Evolutionary conservation across 495 filamentous ascomycete genomes (phyloP).

Genomic region (Penicillium samsonianum): DNA sequence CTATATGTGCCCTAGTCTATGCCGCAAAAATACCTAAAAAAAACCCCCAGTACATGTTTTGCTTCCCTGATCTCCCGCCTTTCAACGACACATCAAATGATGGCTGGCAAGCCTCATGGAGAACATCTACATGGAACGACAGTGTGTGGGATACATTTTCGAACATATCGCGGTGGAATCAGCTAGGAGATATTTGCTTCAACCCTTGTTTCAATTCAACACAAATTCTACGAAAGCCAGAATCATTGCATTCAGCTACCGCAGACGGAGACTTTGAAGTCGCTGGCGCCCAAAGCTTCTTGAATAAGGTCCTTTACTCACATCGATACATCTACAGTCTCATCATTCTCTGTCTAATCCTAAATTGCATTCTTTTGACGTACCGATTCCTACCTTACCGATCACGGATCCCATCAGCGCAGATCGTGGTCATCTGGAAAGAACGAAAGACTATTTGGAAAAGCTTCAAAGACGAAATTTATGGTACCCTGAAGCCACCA

Average conservation of each 20-base stretch:
- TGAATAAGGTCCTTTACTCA: slow-evolving; percentile 29
- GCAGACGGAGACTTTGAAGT: slow-evolving; percentile 8
- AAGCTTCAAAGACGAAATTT: slow-evolving; percentile 26
- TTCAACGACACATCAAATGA: slow-evolving; percentile 25
- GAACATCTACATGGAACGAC: slow-evolving; percentile 31
- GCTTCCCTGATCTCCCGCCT: slow-evolving; percentile 31
- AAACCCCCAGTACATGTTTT: slow-evolving; percentile 38
- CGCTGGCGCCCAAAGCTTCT: slow-evolving; percentile 15
- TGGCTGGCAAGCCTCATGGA: slow-evolving; percentile 30
- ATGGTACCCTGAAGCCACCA: neutral
- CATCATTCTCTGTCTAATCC: slow-evolving; percentile 26
- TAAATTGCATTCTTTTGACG: slow-evolving; percentile 29
- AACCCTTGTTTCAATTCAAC: slow-evolving; percentile 39
- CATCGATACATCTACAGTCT: slow-evolving; percentile 39
- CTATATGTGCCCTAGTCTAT: slow-evolving; percentile 33
- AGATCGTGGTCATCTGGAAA: slow-evolving; percentile 29
- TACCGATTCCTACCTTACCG: slow-evolving; percentile 31
- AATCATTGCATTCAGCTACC: slow-evolving; percentile 19
- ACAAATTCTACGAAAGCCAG: slow-evolving; percentile 29
- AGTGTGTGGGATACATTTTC: slow-evolving; percentile 36
- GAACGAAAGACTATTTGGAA: slow-evolving; percentile 24
- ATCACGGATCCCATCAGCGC: slow-evolving; percentile 31
- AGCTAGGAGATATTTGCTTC: slow-evolving; percentile 31
- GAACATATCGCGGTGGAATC: slow-evolving; percentile 23
- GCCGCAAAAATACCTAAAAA: slow-evolving; percentile 16